Percentiles rank a stretch among this genome's conserved stretches.
phyloP scores from a whole-genome alignment of 2,329 filamentous ascomycete species.

The Colletotrichum aenigma region DNA sequence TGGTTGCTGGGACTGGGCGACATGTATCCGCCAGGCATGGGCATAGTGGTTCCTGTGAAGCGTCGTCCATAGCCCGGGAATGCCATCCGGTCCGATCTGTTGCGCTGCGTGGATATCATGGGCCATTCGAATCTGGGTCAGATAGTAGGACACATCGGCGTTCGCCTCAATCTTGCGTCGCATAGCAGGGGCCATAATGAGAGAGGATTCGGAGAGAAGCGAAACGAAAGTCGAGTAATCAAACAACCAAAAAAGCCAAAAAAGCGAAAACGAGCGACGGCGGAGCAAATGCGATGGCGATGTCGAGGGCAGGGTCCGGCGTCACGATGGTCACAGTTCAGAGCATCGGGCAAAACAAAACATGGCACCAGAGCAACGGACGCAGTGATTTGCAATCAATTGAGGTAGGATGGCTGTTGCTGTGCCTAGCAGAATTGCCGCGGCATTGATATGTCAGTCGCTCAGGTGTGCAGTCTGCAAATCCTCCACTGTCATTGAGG shows the following conservation, averaged over 20 bases:
- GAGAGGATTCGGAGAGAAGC: background rate
- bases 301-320: background rate
- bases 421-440: background rate
- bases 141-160: background rate
- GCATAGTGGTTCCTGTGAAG: background rate
- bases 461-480: accelerated
- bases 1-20: background rate
- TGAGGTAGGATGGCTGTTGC: background rate
- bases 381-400: background rate
- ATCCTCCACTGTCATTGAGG: too few species aligned
- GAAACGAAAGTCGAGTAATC: background rate
- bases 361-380: background rate
- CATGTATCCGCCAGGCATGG: background rate
- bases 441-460: too few species aligned
- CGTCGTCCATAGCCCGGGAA: background rate
- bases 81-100: background rate
- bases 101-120: background rate
- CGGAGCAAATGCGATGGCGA: background rate
- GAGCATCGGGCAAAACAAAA: background rate
- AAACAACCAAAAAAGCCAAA: background rate
- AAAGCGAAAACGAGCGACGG: background rate
- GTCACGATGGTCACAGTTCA: background rate
- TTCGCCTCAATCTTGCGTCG: background rate
- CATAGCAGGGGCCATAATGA: background rate
- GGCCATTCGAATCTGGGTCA: background rate